Conservation (phyloP, 306 rosid genomes). For the Gillenia trifoliata region DNA sequence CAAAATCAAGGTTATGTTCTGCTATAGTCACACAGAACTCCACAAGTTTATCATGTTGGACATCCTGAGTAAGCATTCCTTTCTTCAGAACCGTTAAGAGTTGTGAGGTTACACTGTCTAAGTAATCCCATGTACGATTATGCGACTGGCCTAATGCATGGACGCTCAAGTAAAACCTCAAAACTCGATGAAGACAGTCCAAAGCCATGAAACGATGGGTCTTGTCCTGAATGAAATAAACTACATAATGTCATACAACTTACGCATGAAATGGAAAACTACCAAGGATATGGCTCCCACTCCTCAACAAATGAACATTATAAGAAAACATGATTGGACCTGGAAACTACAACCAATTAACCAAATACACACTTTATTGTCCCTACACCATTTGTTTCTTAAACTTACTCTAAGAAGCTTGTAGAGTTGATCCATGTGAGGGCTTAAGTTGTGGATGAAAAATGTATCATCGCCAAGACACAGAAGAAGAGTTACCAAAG, state of each 20-base stretch:
- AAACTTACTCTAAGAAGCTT: slow-evolving; percentile 85
- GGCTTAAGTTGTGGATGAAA: slow-evolving; percentile 71
- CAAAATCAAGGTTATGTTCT: slow-evolving; percentile 96
- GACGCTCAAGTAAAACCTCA: slow-evolving; percentile 92
- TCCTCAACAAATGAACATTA: slow-evolving; percentile 15
- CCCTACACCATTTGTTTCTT: not conserved
- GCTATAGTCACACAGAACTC: slow-evolving; percentile 98
- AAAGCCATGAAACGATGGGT: slow-evolving; percentile 97
- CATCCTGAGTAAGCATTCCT: slow-evolving; percentile 98
- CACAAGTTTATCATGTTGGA: slow-evolving; percentile 96
- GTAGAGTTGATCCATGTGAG: slow-evolving; percentile 99
- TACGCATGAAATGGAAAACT: slow-evolving; percentile 18
- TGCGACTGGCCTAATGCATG: slow-evolving; percentile 81
- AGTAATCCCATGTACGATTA: slow-evolving; percentile 92
- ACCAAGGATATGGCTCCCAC: slow-evolving; percentile 19
- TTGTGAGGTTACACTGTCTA: slow-evolving; percentile 94
- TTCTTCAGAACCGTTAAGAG: slow-evolving; percentile 79
- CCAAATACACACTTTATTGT: not conserved
- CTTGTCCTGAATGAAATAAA: slow-evolving; percentile 79
- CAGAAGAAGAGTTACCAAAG: slow-evolving; percentile 91
- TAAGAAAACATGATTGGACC: slow-evolving; percentile 11
- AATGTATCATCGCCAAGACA: slow-evolving; percentile 96
- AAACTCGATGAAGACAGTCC: slow-evolving; percentile 98
- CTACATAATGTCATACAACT: slow-evolving; percentile 31
- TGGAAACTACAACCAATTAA: not conserved